Evolutionary conservation across 1,139 yeast species (phyloP).

Genomic region (Kodamaea sp.): DNA sequence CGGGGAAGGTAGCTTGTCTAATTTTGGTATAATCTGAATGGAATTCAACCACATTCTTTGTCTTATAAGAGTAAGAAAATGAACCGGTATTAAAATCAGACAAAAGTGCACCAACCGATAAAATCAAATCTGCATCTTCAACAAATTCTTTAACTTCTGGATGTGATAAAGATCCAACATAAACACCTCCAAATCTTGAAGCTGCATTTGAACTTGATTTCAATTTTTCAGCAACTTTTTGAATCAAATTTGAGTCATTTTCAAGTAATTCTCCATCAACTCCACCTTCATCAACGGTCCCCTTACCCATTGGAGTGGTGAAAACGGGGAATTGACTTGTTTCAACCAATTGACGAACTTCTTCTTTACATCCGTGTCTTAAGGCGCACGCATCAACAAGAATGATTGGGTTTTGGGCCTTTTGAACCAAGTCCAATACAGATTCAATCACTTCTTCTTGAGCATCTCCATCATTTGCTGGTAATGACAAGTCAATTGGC

Average conservation of each 20-base stretch:
- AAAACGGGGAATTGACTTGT: constrained; percentile 25
- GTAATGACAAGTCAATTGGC: constrained; percentile 30
- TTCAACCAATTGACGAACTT: constrained; percentile 30
- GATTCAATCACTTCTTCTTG: constrained; percentile 32
- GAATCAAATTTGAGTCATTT: constrained; percentile 25
- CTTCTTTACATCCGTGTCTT: constrained; percentile 31
- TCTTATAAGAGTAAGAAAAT: constrained; percentile 35
- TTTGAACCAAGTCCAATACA: constrained; percentile 25
- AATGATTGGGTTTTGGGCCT: constrained; percentile 31
- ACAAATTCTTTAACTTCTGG: constrained; percentile 18
- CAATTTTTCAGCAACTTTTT: constrained; percentile 25
- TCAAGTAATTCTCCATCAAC: constrained; percentile 26
- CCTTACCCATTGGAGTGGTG: constrained; percentile 22
- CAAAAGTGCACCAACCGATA: constrained; percentile 28
- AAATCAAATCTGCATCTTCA: constrained; percentile 19
- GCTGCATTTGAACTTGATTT: constrained; percentile 10
- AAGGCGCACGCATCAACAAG: constrained; percentile 37
- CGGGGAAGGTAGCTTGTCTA: constrained; percentile 31
- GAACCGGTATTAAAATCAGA: constrained; percentile 42
- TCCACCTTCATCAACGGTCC: constrained; percentile 24
- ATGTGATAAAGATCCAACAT: constrained; percentile 19
- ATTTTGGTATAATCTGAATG: constrained; percentile 40
- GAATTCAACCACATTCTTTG: constrained; percentile 38
- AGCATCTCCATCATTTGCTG: constrained; percentile 26
- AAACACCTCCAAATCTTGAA: constrained; percentile 19